A percentile compares a stretch with the other conserved stretches of the same genome.
Conservation (phyloP, 2,329 filamentous ascomycete genomes). For the Eutypella sp. region DNA sequence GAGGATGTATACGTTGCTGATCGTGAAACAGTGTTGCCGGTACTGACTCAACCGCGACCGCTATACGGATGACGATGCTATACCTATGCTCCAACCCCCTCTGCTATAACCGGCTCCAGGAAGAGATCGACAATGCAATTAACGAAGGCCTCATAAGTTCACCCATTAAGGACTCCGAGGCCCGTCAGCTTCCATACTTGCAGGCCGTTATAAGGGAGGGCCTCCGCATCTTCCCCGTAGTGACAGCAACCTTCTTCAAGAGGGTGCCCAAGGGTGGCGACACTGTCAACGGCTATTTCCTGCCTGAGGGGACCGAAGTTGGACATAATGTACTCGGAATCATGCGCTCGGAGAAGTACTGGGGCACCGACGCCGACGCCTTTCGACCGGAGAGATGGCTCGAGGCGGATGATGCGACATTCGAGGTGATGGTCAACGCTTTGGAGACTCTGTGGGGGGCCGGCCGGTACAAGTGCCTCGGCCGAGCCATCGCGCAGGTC, state of each 20-base stretch:
- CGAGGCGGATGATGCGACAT: conserved; percentile 23
- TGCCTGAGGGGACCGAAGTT: conserved; percentile 35
- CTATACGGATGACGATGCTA: conserved; percentile 41
- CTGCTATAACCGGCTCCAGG: conserved; percentile 11
- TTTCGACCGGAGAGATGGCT: conserved; percentile 43
- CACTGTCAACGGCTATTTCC: conserved; percentile 21
- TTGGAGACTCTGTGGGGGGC: conserved; percentile 34
- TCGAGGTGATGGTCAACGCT: conserved; percentile 26
- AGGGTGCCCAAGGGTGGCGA: conserved; percentile 26
- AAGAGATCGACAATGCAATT: conserved; percentile 33
- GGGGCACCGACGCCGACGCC: conserved; percentile 21
- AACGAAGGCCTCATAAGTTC: conserved; percentile 31
- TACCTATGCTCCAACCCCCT: conserved; percentile 39
- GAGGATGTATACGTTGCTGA: background rate
- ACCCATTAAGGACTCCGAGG: conserved; percentile 20
- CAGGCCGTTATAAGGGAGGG: conserved; percentile 36
- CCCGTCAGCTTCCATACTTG: conserved; percentile 13
- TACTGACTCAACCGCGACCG: conserved; percentile 45
- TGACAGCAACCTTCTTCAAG: conserved; percentile 26
- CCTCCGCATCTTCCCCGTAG: conserved; percentile 31
- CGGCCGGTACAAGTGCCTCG: conserved; percentile 34
- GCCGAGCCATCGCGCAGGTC: conserved; percentile 34
- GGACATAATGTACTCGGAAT: conserved; percentile 34
- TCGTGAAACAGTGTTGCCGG: conserved; percentile 34
- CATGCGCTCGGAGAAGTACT: conserved; percentile 31